A percentile compares a stretch with the other conserved stretches of the same genome.
These are phyloP conservation scores for Kuraishia piskuri DNA, from an alignment of 805 yeast species.

Conservation along the genomic window DNA sequence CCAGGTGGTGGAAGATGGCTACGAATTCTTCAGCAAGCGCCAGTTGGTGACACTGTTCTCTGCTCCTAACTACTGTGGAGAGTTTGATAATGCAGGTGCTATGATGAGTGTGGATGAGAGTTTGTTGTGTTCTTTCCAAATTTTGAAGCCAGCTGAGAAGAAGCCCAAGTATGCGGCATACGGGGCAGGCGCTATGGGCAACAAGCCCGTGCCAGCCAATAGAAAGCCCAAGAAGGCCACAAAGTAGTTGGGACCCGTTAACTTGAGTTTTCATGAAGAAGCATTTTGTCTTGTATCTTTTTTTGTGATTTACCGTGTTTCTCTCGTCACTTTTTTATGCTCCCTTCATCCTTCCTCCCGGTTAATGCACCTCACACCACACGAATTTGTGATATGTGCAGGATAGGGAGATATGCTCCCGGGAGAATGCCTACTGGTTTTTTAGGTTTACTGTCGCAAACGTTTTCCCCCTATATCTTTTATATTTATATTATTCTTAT, in stretches of 20 bases:
- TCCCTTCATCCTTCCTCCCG: neutral
- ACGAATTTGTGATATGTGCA: neutral
- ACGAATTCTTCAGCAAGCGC: constrained; percentile 92
- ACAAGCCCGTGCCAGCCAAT: neutral
- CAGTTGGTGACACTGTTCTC: constrained; percentile 92
- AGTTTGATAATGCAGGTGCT: constrained; percentile 98
- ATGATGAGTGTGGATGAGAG: constrained; percentile 99
- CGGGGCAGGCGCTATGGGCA: constrained; percentile 1
- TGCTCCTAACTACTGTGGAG: constrained; percentile 99
- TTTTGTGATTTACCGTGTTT: neutral
- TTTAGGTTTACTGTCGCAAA: neutral
- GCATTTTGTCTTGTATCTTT: neutral
- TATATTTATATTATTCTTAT: too few species aligned
- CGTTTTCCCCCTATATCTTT: neutral
- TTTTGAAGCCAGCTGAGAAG: constrained; percentile 96
- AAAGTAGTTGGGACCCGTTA: neutral
- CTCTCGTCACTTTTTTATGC: neutral
- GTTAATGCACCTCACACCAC: neutral
- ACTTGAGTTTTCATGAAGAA: neutral
- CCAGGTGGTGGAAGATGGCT: constrained; percentile 98
- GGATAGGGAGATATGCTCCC: neutral
- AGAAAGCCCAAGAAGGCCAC: constrained; percentile 2
- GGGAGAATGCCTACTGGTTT: neutral
- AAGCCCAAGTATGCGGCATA: constrained; percentile 50
- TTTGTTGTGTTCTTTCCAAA: constrained; percentile 91